Evolutionary conservation across 2,329 filamentous ascomycete genomes (phyloP).

Genomic region (Intubia oerlemansii): DNA sequence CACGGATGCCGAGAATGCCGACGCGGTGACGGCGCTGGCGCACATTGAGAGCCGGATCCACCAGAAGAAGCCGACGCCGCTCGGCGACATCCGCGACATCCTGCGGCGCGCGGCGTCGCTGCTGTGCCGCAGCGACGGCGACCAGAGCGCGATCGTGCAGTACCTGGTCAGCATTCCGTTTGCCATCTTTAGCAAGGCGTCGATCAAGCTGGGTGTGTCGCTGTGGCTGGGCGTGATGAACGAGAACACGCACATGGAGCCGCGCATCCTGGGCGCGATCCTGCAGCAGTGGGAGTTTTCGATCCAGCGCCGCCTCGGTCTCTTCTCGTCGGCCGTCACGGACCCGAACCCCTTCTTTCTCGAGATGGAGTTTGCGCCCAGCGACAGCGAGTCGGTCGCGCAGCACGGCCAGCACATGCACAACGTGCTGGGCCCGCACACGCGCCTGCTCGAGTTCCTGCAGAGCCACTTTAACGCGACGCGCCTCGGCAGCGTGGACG

Average conservation of each 20-base stretch:
- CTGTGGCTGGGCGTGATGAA: slow-evolving; percentile 95
- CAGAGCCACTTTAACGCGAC: slow-evolving; percentile 89
- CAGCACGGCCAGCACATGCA: slow-evolving; percentile 63
- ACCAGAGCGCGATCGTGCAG: slow-evolving; percentile 56
- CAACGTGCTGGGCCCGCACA: slow-evolving; percentile 69
- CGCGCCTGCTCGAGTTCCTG: slow-evolving; percentile 70
- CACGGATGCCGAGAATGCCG: slow-evolving; percentile 30
- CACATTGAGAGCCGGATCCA: slow-evolving; percentile 52
- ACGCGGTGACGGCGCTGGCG: slow-evolving; percentile 42
- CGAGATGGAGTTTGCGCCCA: slow-evolving; percentile 82
- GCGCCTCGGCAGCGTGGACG: slow-evolving; percentile 62
- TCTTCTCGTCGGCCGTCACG: slow-evolving; percentile 56
- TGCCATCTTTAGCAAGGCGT: slow-evolving; percentile 78
- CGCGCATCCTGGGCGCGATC: slow-evolving; percentile 69
- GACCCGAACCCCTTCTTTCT: slow-evolving; percentile 77
- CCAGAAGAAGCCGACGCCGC: slow-evolving; percentile 45
- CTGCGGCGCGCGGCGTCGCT: slow-evolving; percentile 70
- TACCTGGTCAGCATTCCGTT: slow-evolving; percentile 89
- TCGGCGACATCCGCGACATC: slow-evolving; percentile 58
- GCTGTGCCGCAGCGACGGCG: slow-evolving; percentile 51
- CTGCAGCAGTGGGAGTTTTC: slow-evolving; percentile 80
- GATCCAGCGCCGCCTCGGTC: slow-evolving; percentile 52
- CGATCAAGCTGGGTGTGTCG: slow-evolving; percentile 86
- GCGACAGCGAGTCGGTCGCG: slow-evolving; percentile 52
- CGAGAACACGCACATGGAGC: slow-evolving; percentile 76